phyloP scores from a whole-genome alignment of 1,284 basidiomycete genomes.

The Schizopora paradoxa region DNA sequence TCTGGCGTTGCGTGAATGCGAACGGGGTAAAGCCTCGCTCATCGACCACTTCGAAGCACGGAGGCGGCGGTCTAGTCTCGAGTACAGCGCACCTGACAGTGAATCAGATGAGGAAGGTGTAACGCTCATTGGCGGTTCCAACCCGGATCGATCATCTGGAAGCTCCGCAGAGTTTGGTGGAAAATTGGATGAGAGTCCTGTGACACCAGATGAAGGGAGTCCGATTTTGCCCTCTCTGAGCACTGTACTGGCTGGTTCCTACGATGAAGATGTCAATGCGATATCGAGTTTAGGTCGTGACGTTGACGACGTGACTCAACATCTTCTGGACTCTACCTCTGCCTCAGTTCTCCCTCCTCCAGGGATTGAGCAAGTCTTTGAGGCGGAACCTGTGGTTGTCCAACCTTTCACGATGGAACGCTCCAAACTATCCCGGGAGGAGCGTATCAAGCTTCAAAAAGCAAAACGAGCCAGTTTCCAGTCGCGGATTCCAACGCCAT shows the following conservation, averaged over 20 bases:
- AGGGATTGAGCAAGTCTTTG: constrained; percentile 73
- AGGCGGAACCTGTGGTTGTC: constrained; percentile 47
- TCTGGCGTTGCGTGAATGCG: constrained; percentile 68
- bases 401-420: constrained; percentile 45
- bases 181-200: constrained; percentile 7
- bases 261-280: constrained; percentile 14
- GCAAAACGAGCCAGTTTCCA: constrained; percentile 42
- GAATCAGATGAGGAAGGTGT: constrained; percentile 9
- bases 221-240: constrained; percentile 13
- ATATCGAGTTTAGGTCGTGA: constrained; percentile 25
- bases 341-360: constrained; percentile 49
- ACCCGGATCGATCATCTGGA: constrained; percentile 3
- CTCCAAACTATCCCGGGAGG: constrained; percentile 62
- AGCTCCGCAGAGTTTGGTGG: constrained; percentile 21
- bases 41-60: constrained; percentile 49
- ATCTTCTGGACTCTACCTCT: constrained; percentile 46
- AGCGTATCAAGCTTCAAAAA: constrained; percentile 58
- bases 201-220: constrained; percentile 15
- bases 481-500: background rate
- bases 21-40: constrained; percentile 63
- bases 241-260: constrained; percentile 10
- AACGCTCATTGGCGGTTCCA: background rate
- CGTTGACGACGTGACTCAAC: constrained; percentile 52
- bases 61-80: constrained; percentile 26
- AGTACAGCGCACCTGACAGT: constrained; percentile 27